Evolutionary conservation across 306 rosid species (phyloP).

Genomic region (Inga leiocalycina): DNA sequence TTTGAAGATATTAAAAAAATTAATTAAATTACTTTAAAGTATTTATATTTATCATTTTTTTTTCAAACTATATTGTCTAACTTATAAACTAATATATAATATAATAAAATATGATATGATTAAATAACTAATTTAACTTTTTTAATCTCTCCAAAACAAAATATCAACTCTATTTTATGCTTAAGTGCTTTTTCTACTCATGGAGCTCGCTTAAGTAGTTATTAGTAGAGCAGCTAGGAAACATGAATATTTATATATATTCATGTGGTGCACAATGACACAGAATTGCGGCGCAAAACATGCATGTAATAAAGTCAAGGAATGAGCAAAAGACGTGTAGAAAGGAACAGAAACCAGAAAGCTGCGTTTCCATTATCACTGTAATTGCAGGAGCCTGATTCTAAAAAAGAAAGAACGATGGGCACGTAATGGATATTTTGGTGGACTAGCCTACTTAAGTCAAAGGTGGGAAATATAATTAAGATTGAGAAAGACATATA

Average conservation of each 20-base stretch:
- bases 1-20: no score
- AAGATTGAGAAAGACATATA: not conserved
- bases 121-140: no score
- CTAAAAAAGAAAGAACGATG: not conserved
- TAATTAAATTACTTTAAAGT: no score
- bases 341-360: slow-evolving; percentile 9
- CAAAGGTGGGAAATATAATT: not conserved
- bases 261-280: not conserved
- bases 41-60: no score
- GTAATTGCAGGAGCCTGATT: not conserved
- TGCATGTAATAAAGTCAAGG: slow-evolving; percentile 13
- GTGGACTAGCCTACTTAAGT: not conserved
- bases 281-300: slow-evolving; percentile 48
- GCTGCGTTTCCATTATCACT: slow-evolving; percentile 2
- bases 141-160: no score
- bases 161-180: no score
- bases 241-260: not conserved
- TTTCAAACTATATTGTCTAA: no score
- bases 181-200: no score
- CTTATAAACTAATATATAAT: no score
- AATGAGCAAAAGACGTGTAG: slow-evolving; percentile 9
- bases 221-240: not conserved
- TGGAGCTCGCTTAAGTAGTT: not conserved
- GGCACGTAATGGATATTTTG: not conserved
- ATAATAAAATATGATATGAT: no score